Evolutionary conservation across 352 stramenopile genomes (phyloP), one percentile per base, ranked within the genome.

Genomic region (Pseudoperonospora humuli): DNA sequence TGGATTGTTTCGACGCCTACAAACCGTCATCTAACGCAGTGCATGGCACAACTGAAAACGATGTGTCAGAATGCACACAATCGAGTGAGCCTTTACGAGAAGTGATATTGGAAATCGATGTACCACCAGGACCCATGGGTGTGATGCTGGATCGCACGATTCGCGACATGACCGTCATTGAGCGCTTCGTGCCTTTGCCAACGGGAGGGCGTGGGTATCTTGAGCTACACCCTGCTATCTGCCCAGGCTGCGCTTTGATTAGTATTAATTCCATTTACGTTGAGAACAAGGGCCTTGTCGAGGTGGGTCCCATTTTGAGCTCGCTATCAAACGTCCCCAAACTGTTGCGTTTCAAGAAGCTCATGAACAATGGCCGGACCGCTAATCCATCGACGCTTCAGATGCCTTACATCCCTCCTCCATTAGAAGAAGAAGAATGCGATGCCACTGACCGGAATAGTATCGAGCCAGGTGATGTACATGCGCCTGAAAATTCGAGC

Each of bases 291-390:
- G 63, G 60, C 0, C 59, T 91, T 5, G 65, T 70, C 2, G 81
- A 91, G 42, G 64, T 93, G 7, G 81, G 81, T 0, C 62, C 72
- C 7, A 78, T 90, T 14, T 54, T 93, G 14, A 76, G 57, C 14
- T 78, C 72, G 8, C 62, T 86, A 10, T 41, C 65, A 9, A 61
- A 66, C 7, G 57, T 62, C 23, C 62, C 67, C 13, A 87, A 89
- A 28, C 55, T 88, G 14, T 49, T 93, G 39, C 70, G 72, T n/a
- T 93, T 93, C 51, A 93, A 88, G 52, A 90, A 90, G 39, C 73
- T 89, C 9, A 89, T 88, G 62, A 79, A 72, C 21, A 61, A 67
- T 31, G 78, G 75, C 8, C 71, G 74, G 9, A 80, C 71, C 1
- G 79, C 76, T n/a, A 87, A 81, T 34, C 80, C 80, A 9, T 74